A percentile compares a stretch with the other conserved stretches of the same genome.
These are phyloP conservation scores for Pedinophyceae sp. DNA, from an alignment of 139 green algal species.

Conservation along the genomic window DNA sequence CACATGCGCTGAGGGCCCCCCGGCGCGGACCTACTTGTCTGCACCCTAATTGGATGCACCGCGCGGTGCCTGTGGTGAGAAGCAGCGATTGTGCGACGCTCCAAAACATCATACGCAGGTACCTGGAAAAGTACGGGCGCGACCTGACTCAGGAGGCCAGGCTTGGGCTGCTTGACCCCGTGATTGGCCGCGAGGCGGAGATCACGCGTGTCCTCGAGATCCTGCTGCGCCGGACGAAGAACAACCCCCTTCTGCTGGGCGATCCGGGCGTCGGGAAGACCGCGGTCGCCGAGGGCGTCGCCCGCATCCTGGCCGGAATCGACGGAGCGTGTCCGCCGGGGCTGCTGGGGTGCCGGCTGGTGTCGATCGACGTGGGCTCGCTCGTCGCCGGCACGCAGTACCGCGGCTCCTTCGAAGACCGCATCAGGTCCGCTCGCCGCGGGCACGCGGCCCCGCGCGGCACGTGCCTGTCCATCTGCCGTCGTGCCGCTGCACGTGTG, in stretches of 20 bases:
- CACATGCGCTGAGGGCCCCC: too few relatives aligned
- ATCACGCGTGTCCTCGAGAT: conserved; percentile 2
- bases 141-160: conserved; percentile 4
- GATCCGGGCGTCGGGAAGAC: conserved; percentile 8
- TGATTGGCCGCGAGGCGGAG: conserved; percentile 2
- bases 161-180: conserved; percentile 1
- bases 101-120: too few relatives aligned
- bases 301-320: neutral
- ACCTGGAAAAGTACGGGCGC: conserved; percentile 7
- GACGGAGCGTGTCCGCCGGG: neutral
- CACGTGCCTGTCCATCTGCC: too few relatives aligned
- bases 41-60: too few relatives aligned
- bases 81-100: too few relatives aligned
- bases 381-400: conserved; percentile 9
- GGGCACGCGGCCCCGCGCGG: too few relatives aligned
- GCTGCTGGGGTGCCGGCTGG: neutral
- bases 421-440: conserved; percentile 1
- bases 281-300: conserved; percentile 6
- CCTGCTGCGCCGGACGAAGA: conserved; percentile 4
- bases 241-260: conserved; percentile 7
- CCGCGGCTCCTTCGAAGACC: conserved; percentile 7
- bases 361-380: conserved; percentile 5
- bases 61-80: too few relatives aligned
- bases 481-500: too few relatives aligned
- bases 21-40: too few relatives aligned